Evolutionary conservation across 1,284 basidiomycete genomes (phyloP), one percentile per base, ranked within the genome.

Genomic region (Ustilago tritici): DNA sequence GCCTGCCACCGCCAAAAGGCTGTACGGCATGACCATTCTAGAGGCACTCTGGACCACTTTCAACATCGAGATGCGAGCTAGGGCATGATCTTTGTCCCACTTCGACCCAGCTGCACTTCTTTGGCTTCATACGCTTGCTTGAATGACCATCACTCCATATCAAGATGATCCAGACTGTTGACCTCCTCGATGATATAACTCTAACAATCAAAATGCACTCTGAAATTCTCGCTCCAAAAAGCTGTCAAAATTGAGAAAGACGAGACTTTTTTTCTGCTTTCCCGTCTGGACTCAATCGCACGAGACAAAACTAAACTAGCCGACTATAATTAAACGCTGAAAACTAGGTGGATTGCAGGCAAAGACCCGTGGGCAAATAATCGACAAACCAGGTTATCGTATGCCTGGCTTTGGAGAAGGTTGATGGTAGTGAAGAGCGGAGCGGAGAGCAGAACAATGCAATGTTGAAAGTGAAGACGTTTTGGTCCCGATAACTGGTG

Each of bases 41-140:
- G 63, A 76, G 19, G 73, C 73, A 17, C 61, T 76, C 3, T 76
- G 61, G 58, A 70, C 68, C 15, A 76, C 64, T 11, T 70, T 76
- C 61, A 70, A 71, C 17, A 76, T 76, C 52, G 73, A 76, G 52
- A 71, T 76, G 67, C 64, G 52, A 2, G 65, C 68, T 6, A 65
- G 71, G 38, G 65, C 71, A 4, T 74, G 40, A 54, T n/a, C 6
- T 38, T 38, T 28, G 15, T 56, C n/a, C 14, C 8, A 50, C 34
- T 17, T 38, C 19, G 23, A 4, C 10, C 46, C 35, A 28, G 12
- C 38, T 23, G 8, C 31, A 46, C 23, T 31, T 35, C n/a, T 34
- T 23, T 10, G 4, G 41, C 38, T 41, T 31, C 5, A 1, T 28
- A 41, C 23, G n/a, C 14, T 56, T 52, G 8, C 34, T 23, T 19